Percentiles rank a stretch among this genome's conserved stretches.
These are phyloP conservation scores for Cladosporium velox DNA, from an alignment of 2,329 filamentous ascomycete genomes.

Conservation along the genomic window DNA sequence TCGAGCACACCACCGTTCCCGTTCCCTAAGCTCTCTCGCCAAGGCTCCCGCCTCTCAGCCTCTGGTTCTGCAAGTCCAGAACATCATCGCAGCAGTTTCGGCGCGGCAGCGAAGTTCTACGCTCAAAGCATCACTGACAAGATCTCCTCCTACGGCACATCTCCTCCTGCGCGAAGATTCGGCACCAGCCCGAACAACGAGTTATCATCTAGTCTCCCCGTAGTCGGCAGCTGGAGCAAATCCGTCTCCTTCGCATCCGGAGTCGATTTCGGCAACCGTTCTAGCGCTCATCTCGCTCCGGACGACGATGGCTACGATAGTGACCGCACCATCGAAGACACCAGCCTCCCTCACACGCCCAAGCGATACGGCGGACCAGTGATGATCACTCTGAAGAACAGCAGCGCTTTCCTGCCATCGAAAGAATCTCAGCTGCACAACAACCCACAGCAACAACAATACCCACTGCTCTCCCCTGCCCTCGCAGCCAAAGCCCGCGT, in stretches of 20 bases:
- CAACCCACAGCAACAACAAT: constrained; percentile 45
- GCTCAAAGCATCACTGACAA: constrained; percentile 39
- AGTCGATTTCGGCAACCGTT: constrained; percentile 37
- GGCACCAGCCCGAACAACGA: constrained; percentile 34
- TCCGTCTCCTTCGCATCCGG: constrained; percentile 40
- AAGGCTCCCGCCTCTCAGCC: constrained; percentile 28
- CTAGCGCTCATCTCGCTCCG: constrained; percentile 32
- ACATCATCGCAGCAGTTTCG: constrained; percentile 37
- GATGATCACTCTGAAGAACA: constrained; percentile 57
- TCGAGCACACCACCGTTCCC: constrained; percentile 34
- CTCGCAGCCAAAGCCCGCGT: constrained; percentile 51
- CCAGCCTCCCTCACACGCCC: constrained; percentile 34
- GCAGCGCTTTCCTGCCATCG: constrained; percentile 54
- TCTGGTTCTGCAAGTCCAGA: constrained; percentile 38
- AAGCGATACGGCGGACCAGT: constrained; percentile 40
- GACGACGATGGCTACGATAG: constrained; percentile 37
- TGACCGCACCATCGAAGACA: constrained; percentile 41
- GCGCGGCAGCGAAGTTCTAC: constrained; percentile 37
- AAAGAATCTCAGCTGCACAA: constrained; percentile 38
- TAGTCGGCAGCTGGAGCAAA: constrained; percentile 49
- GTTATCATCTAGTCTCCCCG: constrained; percentile 32
- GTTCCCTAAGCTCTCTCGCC: constrained; percentile 28
- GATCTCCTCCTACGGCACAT: constrained; percentile 35
- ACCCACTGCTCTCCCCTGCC: constrained; percentile 46
- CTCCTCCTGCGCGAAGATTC: constrained; percentile 32